These are phyloP conservation scores for Beauveria scarabaeidicola DNA, from an alignment of 2,329 filamentous ascomycete genomes.

Conservation along the genomic window DNA sequence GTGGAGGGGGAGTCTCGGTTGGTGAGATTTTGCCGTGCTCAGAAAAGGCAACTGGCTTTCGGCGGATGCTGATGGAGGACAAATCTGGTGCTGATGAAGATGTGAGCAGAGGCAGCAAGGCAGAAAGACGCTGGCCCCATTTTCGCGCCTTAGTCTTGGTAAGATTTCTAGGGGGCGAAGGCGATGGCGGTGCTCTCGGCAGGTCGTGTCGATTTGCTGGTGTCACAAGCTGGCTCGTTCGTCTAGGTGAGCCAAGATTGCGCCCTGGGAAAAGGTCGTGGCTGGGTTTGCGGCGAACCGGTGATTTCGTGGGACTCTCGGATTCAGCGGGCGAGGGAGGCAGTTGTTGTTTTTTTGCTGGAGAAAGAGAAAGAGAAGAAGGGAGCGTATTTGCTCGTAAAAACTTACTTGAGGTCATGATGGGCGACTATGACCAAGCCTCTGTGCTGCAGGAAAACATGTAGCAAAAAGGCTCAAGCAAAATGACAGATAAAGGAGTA, in stretches of 20 bases:
- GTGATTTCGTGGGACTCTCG: slow-evolving; percentile 8
- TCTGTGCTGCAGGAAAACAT: slow-evolving; percentile 16
- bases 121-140: slow-evolving; percentile 29
- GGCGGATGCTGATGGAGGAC: slow-evolving; percentile 17
- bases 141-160: slow-evolving; percentile 22
- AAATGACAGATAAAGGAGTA: neutral
- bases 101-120: slow-evolving; percentile 31
- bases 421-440: slow-evolving; percentile 26
- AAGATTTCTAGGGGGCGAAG: neutral
- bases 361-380: slow-evolving; percentile 26
- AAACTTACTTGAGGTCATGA: slow-evolving; percentile 40
- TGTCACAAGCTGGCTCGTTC: slow-evolving; percentile 2
- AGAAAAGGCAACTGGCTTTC: slow-evolving; percentile 19
- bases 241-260: neutral
- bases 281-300: slow-evolving; percentile 5
- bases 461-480: slow-evolving; percentile 7
- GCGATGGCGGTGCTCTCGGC: neutral
- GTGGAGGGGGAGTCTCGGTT: slow-evolving; percentile 17
- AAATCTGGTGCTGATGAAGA: slow-evolving; percentile 22
- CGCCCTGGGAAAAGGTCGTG: neutral
- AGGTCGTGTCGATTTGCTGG: neutral
- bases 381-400: slow-evolving; percentile 28
- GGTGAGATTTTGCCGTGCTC: slow-evolving; percentile 12
- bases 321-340: slow-evolving; percentile 13
- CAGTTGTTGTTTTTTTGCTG: slow-evolving; percentile 17